Conservation (phyloP, 2,329 filamentous ascomycete genomes). For the Alternaria consortialis region DNA sequence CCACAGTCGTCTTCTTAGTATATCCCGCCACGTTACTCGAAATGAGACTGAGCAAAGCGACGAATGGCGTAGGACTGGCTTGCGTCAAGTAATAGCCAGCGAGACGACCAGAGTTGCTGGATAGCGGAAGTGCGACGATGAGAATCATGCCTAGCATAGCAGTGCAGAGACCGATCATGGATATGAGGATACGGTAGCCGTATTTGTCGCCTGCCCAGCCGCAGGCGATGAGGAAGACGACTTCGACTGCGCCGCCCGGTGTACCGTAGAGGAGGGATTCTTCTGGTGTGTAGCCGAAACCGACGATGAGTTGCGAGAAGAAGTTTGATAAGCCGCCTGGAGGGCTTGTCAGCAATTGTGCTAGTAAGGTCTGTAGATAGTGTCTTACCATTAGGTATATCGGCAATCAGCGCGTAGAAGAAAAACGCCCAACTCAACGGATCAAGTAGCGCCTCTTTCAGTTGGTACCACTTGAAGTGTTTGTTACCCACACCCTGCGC, state of each 20-base stretch:
- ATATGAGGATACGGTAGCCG: slow-evolving; percentile 66
- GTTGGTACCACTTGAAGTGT: slow-evolving; percentile 73
- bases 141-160: slow-evolving; percentile 69
- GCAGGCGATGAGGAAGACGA: slow-evolving; percentile 65
- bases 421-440: slow-evolving; percentile 69
- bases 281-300: slow-evolving; percentile 71
- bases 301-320: slow-evolving; percentile 67
- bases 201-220: slow-evolving; percentile 66
- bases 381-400: slow-evolving; percentile 64
- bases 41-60: slow-evolving; percentile 70
- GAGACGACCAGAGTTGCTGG: slow-evolving; percentile 66
- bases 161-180: slow-evolving; percentile 61
- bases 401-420: slow-evolving; percentile 64
- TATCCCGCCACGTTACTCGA: slow-evolving; percentile 68
- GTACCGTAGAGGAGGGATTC: slow-evolving; percentile 71
- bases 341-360: not conserved
- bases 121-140: slow-evolving; percentile 68
- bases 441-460: slow-evolving; percentile 66
- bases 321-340: slow-evolving; percentile 66
- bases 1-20: slow-evolving; percentile 68
- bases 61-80: slow-evolving; percentile 68
- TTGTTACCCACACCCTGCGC: slow-evolving; percentile 78
- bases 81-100: slow-evolving; percentile 73
- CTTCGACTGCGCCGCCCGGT: slow-evolving; percentile 71
- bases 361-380: not conserved